These are phyloP conservation scores for Rhodotorula sp. DNA, from an alignment of 1,284 basidiomycete species.

Conservation along the genomic window DNA sequence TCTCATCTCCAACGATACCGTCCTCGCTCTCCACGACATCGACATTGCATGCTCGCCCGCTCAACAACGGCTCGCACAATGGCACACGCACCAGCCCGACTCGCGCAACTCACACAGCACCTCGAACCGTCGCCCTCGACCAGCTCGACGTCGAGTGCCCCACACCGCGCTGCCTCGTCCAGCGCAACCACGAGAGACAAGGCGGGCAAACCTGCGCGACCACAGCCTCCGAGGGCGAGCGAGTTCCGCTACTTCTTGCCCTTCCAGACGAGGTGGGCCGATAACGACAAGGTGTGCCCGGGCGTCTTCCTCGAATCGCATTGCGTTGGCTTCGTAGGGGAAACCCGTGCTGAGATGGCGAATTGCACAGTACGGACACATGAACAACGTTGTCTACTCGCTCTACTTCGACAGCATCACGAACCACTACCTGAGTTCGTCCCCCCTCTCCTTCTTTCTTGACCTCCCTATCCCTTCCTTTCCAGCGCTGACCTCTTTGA, in stretches of 20 bases:
- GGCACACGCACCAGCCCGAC: not conserved
- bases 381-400: conserved; percentile 20
- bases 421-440: conserved; percentile 30
- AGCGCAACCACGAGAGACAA: too few species aligned
- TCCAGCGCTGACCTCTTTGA: not conserved
- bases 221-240: not conserved
- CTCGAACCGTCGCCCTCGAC: not conserved
- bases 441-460: not conserved
- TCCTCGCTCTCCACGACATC: not conserved
- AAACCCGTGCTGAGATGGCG: too few species aligned
- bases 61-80: not conserved
- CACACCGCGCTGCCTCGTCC: conserved; percentile 5
- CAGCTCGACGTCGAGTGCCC: not conserved
- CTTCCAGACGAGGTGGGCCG: conserved; percentile 25
- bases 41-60: not conserved
- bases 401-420: conserved; percentile 38
- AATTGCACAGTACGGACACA: conserved; percentile 24
- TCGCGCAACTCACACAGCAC: not conserved
- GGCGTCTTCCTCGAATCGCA: not conserved
- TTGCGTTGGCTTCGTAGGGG: too few species aligned
- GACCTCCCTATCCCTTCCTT: not conserved
- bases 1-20: not conserved
- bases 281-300: conserved; percentile 20
- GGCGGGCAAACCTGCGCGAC: not conserved
- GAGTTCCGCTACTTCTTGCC: conserved; percentile 23